phyloP scores from a whole-genome alignment of 2,329 filamentous ascomycete species.

The Chrysoporthe deuterocubensis region DNA sequence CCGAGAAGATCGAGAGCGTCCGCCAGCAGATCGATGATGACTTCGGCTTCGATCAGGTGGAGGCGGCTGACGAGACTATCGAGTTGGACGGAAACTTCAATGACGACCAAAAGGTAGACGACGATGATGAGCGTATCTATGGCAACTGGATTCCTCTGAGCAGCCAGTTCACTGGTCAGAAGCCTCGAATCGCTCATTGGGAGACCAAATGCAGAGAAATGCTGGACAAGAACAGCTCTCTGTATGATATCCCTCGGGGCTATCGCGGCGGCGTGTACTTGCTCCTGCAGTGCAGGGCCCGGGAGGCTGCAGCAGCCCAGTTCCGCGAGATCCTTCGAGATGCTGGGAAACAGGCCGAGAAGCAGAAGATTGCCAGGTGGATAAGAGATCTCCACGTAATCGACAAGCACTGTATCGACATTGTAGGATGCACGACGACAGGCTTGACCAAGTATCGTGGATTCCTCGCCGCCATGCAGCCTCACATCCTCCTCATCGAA shows the following conservation, averaged over 20 bases:
- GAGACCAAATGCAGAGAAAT: constrained; percentile 22
- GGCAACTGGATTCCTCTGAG: constrained; percentile 49
- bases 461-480: constrained; percentile 67
- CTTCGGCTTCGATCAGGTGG: constrained; percentile 36
- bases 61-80: constrained; percentile 61
- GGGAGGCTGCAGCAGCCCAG: constrained; percentile 48
- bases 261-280: constrained; percentile 70
- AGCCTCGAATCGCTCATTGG: constrained; percentile 32
- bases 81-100: constrained; percentile 51
- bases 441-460: constrained; percentile 80
- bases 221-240: constrained; percentile 44
- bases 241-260: constrained; percentile 62
- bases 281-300: constrained; percentile 60
- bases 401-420: constrained; percentile 43
- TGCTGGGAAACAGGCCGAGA: constrained; percentile 54
- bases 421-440: constrained; percentile 75
- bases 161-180: constrained; percentile 45
- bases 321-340: constrained; percentile 55
- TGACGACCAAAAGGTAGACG: constrained; percentile 42
- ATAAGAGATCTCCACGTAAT: constrained; percentile 57
- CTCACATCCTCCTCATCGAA: constrained; percentile 74
- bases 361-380: constrained; percentile 62
- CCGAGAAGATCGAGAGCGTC: constrained; percentile 50
- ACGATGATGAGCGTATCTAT: constrained; percentile 44
- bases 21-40: constrained; percentile 20